Base-by-base conservation (phyloP, 176 grass and related monocot genomes). In the Oryza longistaminata region DNA sequence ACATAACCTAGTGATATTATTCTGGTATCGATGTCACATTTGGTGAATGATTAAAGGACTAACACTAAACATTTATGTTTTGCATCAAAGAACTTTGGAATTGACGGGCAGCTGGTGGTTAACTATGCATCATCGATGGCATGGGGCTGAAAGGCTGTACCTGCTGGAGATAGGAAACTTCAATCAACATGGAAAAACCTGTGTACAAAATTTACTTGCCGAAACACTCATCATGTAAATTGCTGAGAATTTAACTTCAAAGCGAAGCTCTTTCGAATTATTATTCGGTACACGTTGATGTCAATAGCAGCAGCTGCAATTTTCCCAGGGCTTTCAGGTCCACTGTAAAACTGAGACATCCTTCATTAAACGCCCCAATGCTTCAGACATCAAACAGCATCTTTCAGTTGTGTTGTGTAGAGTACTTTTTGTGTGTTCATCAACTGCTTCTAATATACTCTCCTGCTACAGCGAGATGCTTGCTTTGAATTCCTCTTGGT, bases 61-160 rank as follows among this genome's bases (percentile, higher is more conserved):
- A 64, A 15, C 5, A 17, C 8, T 76, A 68, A 74, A 60, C 2
- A 53, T 75, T 2, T 39, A 50, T 16, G 42, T 14, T 79, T 85
- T 81, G 16, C 46, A 73, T 66, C 82, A 31, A 82, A 92, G 87
- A 94, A 80, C 83, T 94, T 94, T 83, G 80, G 94, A 35, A 88
- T 94, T 45, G 91, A 97, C 11, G 87, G 89, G 31, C 89, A 90
- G 76, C 87, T 92, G 85, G 82, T 94, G 35, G 82, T 92, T 46
- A 85, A 92, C 71, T 87, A 92, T 15, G 85, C 91, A 71, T 92
- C 89, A 68, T 95, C 88, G 15, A 88, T 95, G 83, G 90, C 88
- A 62, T 92, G 91, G 87, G 93, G 91, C 24, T 96, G 64, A 71
- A 46, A 71, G 66, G 14, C 60, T 19, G 26, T 22, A 71, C 39